Conservation (phyloP, 768 basidiomycete species). For the Lactifluus subvellereus region DNA sequence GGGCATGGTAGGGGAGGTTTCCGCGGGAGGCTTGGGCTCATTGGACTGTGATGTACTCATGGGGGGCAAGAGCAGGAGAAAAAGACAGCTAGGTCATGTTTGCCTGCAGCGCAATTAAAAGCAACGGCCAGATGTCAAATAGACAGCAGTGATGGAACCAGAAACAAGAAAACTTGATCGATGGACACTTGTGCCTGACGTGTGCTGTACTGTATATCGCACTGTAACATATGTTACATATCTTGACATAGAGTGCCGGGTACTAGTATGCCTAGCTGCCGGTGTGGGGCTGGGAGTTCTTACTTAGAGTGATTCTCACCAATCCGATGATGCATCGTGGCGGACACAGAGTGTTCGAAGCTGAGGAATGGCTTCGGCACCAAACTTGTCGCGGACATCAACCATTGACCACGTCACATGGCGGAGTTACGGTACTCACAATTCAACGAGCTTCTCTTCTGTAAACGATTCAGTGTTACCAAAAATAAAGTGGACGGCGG, state of each 20-base stretch:
- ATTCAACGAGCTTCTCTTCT: background rate
- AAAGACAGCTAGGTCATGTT: background rate
- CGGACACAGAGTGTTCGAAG: background rate
- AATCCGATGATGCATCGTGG: background rate
- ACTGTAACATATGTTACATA: too few species aligned
- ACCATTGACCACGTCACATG: background rate
- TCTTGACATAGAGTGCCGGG: background rate
- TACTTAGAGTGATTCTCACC: background rate
- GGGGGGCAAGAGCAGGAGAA: background rate
- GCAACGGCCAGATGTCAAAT: background rate
- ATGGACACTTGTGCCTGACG: background rate
- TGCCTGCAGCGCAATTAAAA: background rate
- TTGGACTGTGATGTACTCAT: background rate
- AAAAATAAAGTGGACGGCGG: background rate
- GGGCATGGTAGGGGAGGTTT: background rate
- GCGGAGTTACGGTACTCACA: background rate
- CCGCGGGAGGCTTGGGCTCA: background rate
- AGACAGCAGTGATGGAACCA: conserved; percentile 19
- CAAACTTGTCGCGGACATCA: background rate
- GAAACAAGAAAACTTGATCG: background rate
- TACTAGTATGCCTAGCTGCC: background rate
- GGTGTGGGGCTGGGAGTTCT: background rate
- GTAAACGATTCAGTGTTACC: background rate
- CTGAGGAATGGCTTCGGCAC: background rate
- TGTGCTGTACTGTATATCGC: background rate